These are phyloP conservation scores for apple (Malus domestica) DNA, from an alignment of 306 rosid genomes.

Conservation along the genomic window ASM211411v1 NC_041793.1:24447001-24447500, in stretches of 20 bases:
- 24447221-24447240: background rate
- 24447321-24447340: background rate
- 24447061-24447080: background rate
- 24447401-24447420: background rate
- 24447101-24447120: background rate
- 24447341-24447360: background rate
- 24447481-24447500: background rate
- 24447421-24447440: background rate
- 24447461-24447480: background rate
- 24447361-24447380: background rate
- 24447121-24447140: background rate
- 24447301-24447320: background rate
- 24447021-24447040: conserved; percentile 65
- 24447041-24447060: conserved; percentile 95
- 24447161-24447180: background rate
- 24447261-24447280: background rate
- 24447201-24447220: background rate
- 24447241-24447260: background rate
- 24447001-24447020: conserved; percentile 79
- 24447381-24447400: background rate
- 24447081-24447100: background rate
- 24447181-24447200: background rate
- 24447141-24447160: background rate
- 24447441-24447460: background rate
- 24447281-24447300: background rate